These are phyloP conservation scores for Clathrus columnatus DNA, from an alignment of 768 basidiomycete species.

Conservation along the genomic window DNA sequence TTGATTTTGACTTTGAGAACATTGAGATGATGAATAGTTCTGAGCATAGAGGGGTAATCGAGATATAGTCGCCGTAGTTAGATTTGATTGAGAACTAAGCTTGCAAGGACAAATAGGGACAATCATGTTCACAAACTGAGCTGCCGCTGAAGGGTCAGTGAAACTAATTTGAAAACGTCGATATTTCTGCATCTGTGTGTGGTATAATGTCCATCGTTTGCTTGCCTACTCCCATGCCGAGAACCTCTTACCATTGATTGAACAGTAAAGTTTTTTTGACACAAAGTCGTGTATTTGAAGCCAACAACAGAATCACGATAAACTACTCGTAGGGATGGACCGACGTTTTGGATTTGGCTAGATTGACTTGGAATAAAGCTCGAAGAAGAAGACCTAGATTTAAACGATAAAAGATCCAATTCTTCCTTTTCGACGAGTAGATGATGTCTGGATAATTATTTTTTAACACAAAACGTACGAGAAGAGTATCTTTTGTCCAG, in stretches of 20 bases:
- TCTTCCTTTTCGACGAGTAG: neutral
- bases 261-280: neutral
- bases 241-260: neutral
- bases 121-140: slow-evolving; percentile 3
- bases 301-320: slow-evolving; percentile 9
- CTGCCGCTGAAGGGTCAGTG: neutral
- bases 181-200: neutral
- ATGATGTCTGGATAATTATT: neutral
- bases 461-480: neutral
- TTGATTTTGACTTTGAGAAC: neutral
- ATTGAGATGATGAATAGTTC: neutral
- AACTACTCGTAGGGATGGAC: slow-evolving; percentile 2
- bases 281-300: slow-evolving; percentile 1
- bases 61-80: neutral
- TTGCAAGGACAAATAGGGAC: slow-evolving; percentile 3
- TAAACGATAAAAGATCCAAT: slow-evolving; percentile 4
- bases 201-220: neutral
- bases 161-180: slow-evolving; percentile 10
- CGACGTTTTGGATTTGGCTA: neutral
- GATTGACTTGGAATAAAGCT: neutral
- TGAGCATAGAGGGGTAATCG: too few species aligned
- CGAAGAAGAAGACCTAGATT: neutral
- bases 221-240: neutral
- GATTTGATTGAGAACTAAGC: neutral
- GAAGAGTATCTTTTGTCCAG: neutral